Conservation (phyloP, 1,139 yeast species). For the Yamadazyma mexicana region DNA sequence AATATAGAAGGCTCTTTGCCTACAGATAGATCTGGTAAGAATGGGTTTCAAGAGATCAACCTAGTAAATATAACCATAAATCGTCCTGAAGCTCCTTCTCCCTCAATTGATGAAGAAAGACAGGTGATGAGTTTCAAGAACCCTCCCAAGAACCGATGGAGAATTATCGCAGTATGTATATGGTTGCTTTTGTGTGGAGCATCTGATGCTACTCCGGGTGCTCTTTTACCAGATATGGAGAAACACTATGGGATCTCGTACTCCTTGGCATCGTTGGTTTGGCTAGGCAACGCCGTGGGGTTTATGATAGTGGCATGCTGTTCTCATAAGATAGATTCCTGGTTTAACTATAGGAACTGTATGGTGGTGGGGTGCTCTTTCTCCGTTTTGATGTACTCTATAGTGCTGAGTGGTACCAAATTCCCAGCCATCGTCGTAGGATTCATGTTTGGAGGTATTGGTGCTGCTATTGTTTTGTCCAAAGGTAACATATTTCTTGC, state of each 20-base stretch:
- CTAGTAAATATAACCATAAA: constrained; percentile 5
- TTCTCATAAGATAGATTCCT: constrained; percentile 37
- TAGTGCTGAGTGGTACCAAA: constrained; percentile 36
- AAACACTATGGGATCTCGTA: constrained; percentile 34
- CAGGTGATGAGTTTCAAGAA: constrained; percentile 4
- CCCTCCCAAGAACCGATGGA: constrained; percentile 34
- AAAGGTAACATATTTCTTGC: constrained; percentile 60
- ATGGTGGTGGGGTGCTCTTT: constrained; percentile 33
- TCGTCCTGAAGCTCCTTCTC: not conserved
- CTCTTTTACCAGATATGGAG: constrained; percentile 45
- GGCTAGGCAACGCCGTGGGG: constrained; percentile 47
- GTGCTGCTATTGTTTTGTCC: constrained; percentile 53
- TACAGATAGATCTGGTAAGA: not conserved
- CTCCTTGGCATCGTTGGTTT: constrained; percentile 41
- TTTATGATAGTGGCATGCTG: constrained; percentile 40
- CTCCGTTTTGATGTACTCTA: constrained; percentile 36
- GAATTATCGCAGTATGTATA: constrained; percentile 38
- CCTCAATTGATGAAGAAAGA: not conserved
- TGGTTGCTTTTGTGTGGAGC: constrained; percentile 42
- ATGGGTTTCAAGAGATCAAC: constrained; percentile 4
- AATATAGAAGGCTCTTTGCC: no score
- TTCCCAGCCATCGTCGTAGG: constrained; percentile 50
- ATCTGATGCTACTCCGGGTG: constrained; percentile 51
- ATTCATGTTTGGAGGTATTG: constrained; percentile 60
- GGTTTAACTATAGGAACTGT: constrained; percentile 40